A percentile compares a stretch with the other conserved stretches of the same genome.
Conservation (phyloP, 1,284 basidiomycete species). For the Fomes fomentarius region DNA sequence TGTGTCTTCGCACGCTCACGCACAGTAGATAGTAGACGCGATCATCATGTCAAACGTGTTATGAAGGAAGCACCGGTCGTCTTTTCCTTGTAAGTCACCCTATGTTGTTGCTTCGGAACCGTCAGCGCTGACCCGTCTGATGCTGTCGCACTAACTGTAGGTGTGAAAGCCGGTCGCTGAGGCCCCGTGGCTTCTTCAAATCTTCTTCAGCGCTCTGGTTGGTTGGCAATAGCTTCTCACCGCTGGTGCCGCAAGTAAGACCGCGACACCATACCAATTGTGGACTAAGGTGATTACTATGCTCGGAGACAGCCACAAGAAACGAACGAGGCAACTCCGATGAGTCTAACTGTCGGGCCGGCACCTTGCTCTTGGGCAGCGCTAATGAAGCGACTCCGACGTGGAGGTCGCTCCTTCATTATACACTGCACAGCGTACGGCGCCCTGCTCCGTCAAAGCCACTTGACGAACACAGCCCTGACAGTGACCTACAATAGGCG, state of each 20-base stretch:
- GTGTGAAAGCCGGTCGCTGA: not conserved
- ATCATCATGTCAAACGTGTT: constrained; percentile 1
- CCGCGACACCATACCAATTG: too few species aligned
- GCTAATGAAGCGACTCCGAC: too few species aligned
- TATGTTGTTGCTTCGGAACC: too few species aligned
- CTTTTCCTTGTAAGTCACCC: not conserved
- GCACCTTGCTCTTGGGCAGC: too few species aligned
- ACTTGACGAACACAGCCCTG: constrained; percentile 1
- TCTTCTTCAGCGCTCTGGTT: not conserved
- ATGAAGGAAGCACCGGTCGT: too few species aligned
- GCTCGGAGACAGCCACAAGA: too few species aligned
- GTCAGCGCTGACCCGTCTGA: too few species aligned
- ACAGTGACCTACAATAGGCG: not conserved
- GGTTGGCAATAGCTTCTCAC: not conserved
- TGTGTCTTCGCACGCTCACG: not conserved
- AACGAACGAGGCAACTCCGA: too few species aligned
- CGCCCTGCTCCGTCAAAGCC: not conserved
- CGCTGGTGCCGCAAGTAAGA: not conserved
- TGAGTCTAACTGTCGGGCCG: too few species aligned
- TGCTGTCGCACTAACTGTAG: too few species aligned
- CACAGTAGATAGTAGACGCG: not conserved
- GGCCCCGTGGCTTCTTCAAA: not conserved
- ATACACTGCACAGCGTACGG: not conserved
- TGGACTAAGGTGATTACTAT: too few species aligned
- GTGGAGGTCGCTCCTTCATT: too few species aligned